Base-by-base conservation (phyloP, 164 flowering plant genomes). In the Chimonanthus praecox region DNA sequence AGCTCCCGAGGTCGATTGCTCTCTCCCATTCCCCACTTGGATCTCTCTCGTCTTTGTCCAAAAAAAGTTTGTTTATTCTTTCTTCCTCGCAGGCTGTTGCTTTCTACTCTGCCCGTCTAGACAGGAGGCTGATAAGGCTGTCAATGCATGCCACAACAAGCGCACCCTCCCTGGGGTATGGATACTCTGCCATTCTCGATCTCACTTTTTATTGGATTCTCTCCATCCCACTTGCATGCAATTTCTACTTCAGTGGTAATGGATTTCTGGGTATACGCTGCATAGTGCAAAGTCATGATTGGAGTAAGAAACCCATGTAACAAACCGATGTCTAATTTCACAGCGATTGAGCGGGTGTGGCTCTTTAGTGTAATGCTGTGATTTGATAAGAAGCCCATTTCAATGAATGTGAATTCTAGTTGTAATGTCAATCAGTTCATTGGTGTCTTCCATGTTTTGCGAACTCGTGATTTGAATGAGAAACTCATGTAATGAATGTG, bases 121-220 rank as follows among this genome's bases (percentile, higher is more conserved):
- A 74, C 78, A 86, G 70, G 99, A 95, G 73, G 99, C 98, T 11
- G 99, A 95, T 79, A 95, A 92, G 86, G 94, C 91, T 71, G 90
- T 95, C 73, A 78, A 78, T 88, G 96, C 96, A 63, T 95, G 89
- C 75, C 98, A 95, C 74, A 95, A 95, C 68, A 93, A 93, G 86
- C 84, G 82, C 73, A 95, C 94, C 4, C 84, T 95, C 64, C 92
- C 99, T 44, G 99, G 99, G 86, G 99, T 95, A 74, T 83, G 73
- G 58, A 15, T 50, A 47, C 21, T 54, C 16, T 54, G 4, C 33
- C 16, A 58, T 58, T 20, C 3, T 18, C 11, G 33, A 8, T 63
- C 44, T 63, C 44, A 5, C 11, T 63, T 20, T 63, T 11, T 18
- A 2, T 63, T 63, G 60, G 60, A n/a, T 54, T 54, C 5, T 54